Conservation (phyloP, 2,329 filamentous ascomycete species). For the Fusarium devonianum region DNA sequence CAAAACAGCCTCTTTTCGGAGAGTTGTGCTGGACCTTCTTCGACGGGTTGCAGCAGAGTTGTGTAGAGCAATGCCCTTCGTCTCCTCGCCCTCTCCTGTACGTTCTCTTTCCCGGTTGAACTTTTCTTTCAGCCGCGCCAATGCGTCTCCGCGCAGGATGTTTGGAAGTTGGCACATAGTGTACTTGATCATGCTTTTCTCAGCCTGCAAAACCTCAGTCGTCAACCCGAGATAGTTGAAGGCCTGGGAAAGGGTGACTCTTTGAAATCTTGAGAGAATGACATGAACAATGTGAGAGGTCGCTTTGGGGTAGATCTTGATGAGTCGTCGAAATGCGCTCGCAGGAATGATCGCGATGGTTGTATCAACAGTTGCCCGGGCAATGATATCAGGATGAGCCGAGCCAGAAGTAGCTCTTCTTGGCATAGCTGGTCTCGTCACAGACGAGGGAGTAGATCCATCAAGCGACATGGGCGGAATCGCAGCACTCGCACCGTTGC, state of each 20-base stretch:
- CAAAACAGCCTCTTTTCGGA: constrained; percentile 81
- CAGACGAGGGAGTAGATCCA: constrained; percentile 43
- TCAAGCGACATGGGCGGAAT: constrained; percentile 82
- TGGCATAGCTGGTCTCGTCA: constrained; percentile 49
- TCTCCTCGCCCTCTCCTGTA: constrained; percentile 77
- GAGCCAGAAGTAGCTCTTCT: constrained; percentile 69
- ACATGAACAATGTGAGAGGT: constrained; percentile 98
- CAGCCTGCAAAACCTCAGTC: constrained; percentile 88
- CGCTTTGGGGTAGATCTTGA: constrained; percentile 92
- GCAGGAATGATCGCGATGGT: constrained; percentile 98
- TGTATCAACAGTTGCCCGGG: constrained; percentile 93
- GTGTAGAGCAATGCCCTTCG: constrained; percentile 92
- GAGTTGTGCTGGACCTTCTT: constrained; percentile 73
- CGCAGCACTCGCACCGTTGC: constrained; percentile 48
- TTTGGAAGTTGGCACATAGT: constrained; percentile 92
- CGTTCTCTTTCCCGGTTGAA: constrained; percentile 86
- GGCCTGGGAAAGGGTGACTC: constrained; percentile 92
- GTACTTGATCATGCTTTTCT: constrained; percentile 92
- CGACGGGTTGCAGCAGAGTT: constrained; percentile 73
- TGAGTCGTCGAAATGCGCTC: constrained; percentile 91
- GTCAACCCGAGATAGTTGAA: constrained; percentile 94
- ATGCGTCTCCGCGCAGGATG: constrained; percentile 80
- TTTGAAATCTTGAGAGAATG: constrained; percentile 90
- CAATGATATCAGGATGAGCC: constrained; percentile 94
- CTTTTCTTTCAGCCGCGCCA: constrained; percentile 90